Base-by-base conservation (phyloP, 805 yeast genomes). In the Candida multigemmis region DNA sequence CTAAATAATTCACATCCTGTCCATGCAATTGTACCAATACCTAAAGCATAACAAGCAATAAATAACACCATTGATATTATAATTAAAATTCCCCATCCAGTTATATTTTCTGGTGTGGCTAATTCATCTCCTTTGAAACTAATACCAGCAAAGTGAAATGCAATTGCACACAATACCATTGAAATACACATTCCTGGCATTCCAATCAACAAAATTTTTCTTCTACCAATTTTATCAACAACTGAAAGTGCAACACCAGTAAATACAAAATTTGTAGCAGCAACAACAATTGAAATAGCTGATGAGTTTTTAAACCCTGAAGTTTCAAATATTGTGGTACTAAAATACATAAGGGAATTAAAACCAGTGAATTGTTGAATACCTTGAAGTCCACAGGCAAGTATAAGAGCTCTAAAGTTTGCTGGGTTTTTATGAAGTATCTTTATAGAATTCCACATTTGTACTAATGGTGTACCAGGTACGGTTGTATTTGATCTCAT, bases 11-110 rank as follows among this genome's bases (percentile, higher is more conserved):
- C 98, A 31, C 89, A 80, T 49, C 91, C 96, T 50, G 89, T 95
- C 98, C 98, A 89, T 31, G 97, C 96, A 30, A 85, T 91, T 53
- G 89, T 87, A 58, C 98, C 98, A 40, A 87, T 83, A 40, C 97
- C 97, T 39, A 84, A 63, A 25, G 96, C 95, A 50, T 87, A 89
- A 28, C 79, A 75, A 3, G 94, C 96, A 24, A 87, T 96, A 48
- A 65, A 91, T 21, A 74, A 51, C 37, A 89, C 84, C 83, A 87
- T 86, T 28, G 85, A 77, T 20, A 86, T 66, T 36, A 91, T 79
- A 29, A 89, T 74, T 10, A 87, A 76, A 35, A 82, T 72, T 12
- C 96, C 94, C 96, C 96, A 87, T 3, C 85, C 76, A 15, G 74
- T 58, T 28, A 78, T 74, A 5, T 74, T 73, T 10, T 38, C 30